phyloP scores from a whole-genome alignment of 305 asterid genomes.

The Salvia sclarea region DNA sequence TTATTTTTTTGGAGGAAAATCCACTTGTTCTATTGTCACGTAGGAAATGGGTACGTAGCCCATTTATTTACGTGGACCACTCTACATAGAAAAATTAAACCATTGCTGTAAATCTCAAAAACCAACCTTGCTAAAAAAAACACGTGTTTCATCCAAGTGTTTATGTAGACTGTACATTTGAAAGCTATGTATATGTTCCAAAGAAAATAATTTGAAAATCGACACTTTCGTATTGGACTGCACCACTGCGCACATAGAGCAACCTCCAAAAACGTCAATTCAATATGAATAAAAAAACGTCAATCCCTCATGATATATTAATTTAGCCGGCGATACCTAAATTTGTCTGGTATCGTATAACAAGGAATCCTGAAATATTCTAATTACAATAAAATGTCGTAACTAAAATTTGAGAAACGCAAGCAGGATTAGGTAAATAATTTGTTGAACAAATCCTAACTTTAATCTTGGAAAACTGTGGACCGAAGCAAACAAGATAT shows the following conservation, averaged over 20 bases:
- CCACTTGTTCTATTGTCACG: neutral
- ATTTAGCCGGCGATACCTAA: conserved; percentile 2
- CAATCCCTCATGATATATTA: too few relatives aligned
- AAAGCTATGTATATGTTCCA: too few relatives aligned
- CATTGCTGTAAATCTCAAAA: neutral
- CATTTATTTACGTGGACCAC: neutral
- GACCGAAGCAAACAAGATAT: neutral
- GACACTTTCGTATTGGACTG: conserved; percentile 11
- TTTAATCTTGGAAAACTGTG: conserved; percentile 14
- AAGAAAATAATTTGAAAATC: too few relatives aligned
- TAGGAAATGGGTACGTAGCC: neutral
- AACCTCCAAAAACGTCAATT: too few relatives aligned
- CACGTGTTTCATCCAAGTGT: neutral
- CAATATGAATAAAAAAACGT: too few relatives aligned
- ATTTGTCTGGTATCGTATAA: neutral
- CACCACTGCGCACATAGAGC: neutral
- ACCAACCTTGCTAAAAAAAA: neutral
- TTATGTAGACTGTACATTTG: too few relatives aligned
- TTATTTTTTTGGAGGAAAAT: too few relatives aligned
- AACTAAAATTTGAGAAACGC: neutral
- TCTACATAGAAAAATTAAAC: neutral
- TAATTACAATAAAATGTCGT: neutral
- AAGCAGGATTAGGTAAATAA: neutral
- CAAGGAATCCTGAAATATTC: neutral
- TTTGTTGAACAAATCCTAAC: conserved; percentile 24